These are phyloP conservation scores for Russula sp. DNA, from an alignment of 768 basidiomycete species.

Conservation along the genomic window DNA sequence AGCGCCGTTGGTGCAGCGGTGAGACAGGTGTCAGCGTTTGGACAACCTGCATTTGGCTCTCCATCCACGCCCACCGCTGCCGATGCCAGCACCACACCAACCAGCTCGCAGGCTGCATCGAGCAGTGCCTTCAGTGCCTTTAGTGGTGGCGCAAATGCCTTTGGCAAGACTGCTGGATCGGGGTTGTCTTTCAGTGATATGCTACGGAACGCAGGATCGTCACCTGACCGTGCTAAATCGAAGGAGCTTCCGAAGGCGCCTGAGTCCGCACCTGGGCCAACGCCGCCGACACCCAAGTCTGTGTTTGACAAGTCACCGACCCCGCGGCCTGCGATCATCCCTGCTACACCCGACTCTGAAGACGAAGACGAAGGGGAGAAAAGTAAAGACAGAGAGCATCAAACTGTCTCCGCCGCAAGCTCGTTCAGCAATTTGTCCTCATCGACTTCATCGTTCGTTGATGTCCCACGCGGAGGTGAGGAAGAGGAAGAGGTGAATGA, in stretches of 20 bases:
- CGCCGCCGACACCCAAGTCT: not conserved
- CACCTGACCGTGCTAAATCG: constrained; percentile 4
- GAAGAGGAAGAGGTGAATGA: constrained; percentile 22
- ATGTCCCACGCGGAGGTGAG: constrained; percentile 15
- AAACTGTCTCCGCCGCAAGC: constrained; percentile 11
- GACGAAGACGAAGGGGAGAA: constrained; percentile 7
- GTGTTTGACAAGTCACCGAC: constrained; percentile 11
- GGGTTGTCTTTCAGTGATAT: constrained; percentile 55
- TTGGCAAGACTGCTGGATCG: constrained; percentile 35
- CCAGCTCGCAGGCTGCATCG: constrained; percentile 25
- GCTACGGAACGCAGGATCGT: constrained; percentile 33
- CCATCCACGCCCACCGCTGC: constrained; percentile 10
- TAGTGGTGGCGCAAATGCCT: constrained; percentile 31
- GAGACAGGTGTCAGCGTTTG: constrained; percentile 27
- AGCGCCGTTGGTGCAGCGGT: not conserved
- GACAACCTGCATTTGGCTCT: constrained; percentile 34
- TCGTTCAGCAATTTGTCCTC: constrained; percentile 14
- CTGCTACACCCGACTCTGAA: not conserved
- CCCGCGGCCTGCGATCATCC: constrained; percentile 3
- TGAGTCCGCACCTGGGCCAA: not conserved
- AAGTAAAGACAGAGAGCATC: not conserved
- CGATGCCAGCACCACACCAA: constrained; percentile 15
- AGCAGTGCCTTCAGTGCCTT: constrained; percentile 37
- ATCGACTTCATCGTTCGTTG: constrained; percentile 18
- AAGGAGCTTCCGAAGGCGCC: constrained; percentile 6